phyloP scores from a whole-genome alignment of 768 basidiomycete genomes.

The Suillus luteus region DNA sequence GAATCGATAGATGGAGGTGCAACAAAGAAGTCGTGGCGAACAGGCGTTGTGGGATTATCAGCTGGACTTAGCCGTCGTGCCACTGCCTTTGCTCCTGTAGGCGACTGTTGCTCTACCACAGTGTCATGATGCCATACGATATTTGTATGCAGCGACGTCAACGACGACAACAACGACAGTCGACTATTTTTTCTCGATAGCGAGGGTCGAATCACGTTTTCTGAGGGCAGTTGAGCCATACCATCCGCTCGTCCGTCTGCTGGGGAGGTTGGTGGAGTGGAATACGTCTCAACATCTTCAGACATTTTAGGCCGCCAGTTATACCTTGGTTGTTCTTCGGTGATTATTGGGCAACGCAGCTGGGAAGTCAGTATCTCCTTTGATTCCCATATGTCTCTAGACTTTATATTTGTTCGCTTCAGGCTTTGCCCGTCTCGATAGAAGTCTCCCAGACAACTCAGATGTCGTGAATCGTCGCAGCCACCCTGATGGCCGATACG shows the following conservation, averaged over 20 bases:
- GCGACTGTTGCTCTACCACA: conserved; percentile 37
- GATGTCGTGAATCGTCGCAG: conserved; percentile 1
- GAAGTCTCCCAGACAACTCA: conserved; percentile 30
- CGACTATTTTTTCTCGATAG: conserved; percentile 38
- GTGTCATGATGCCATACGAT: conserved; percentile 38
- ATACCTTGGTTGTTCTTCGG: conserved; percentile 10
- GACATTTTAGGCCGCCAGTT: conserved; percentile 27
- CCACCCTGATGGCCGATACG: conserved; percentile 2
- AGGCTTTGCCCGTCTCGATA: conserved; percentile 9
- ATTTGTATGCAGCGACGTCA: conserved; percentile 34
- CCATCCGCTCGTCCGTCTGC: conserved; percentile 16
- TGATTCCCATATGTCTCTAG: conserved; percentile 3
- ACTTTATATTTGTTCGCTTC: conserved; percentile 11
- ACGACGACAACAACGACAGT: conserved; percentile 26
- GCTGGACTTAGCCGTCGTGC: conserved; percentile 12
- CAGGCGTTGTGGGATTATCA: conserved; percentile 20
- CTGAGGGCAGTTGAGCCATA: conserved; percentile 17
- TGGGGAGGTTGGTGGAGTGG: conserved; percentile 48
- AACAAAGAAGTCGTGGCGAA: conserved; percentile 20
- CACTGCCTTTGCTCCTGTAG: conserved; percentile 20
- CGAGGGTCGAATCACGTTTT: conserved; percentile 36
- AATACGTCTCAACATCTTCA: conserved; percentile 42
- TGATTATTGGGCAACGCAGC: conserved; percentile 13
- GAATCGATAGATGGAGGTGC: conserved; percentile 21
- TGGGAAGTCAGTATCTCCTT: conserved; percentile 15